Percentiles rank a stretch among this genome's conserved stretches.
Conservation (phyloP, 768 basidiomycete species). For the Phylloporus sp. region DNA sequence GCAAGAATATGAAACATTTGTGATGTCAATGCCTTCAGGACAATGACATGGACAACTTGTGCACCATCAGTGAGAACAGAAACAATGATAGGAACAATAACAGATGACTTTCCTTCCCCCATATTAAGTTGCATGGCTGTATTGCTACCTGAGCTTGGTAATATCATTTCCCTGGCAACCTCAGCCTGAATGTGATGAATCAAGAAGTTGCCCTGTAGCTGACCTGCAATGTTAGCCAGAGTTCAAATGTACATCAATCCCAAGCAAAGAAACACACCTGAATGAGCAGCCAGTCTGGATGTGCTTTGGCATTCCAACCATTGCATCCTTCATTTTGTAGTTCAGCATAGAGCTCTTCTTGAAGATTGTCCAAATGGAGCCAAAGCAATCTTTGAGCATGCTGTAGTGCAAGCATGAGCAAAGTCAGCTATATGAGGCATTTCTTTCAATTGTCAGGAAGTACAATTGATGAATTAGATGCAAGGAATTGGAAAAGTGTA, state of each 20-base stretch:
- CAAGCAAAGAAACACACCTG: constrained; percentile 31
- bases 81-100: constrained; percentile 42
- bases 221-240: neutral
- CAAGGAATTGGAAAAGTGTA: constrained; percentile 29
- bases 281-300: constrained; percentile 42
- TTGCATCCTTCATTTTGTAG: constrained; percentile 23
- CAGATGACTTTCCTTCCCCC: constrained; percentile 53
- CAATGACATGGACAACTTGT: constrained; percentile 44
- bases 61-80: constrained; percentile 39
- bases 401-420: constrained; percentile 32
- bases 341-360: constrained; percentile 31
- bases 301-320: constrained; percentile 7
- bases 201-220: constrained; percentile 45
- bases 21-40: constrained; percentile 41
- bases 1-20: constrained; percentile 50
- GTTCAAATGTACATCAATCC: neutral
- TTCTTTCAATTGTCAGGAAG: constrained; percentile 28
- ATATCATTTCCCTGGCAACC: constrained; percentile 45
- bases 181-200: constrained; percentile 39
- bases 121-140: constrained; percentile 49
- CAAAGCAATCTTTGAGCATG: constrained; percentile 34
- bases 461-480: constrained; percentile 16
- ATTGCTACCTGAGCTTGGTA: constrained; percentile 33
- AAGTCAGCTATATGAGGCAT: constrained; percentile 27
- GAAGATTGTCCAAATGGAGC: constrained; percentile 16